phyloP scores from a whole-genome alignment of 1,139 yeast species.

The Entelexis paramagnoliae region DNA sequence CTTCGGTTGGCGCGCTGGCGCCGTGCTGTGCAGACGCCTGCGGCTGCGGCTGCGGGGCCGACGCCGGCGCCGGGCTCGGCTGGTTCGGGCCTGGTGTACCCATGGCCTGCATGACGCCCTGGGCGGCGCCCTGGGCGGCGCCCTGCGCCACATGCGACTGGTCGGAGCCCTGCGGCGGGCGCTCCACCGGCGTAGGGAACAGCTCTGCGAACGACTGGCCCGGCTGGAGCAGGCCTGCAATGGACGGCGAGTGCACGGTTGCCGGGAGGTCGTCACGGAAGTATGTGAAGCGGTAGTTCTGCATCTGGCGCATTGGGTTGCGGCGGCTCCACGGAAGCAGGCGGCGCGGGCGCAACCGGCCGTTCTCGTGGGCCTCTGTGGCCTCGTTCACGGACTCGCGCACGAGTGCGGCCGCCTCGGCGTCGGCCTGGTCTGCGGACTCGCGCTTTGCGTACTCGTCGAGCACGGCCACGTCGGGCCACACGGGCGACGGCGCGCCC shows the following conservation, averaged over 20 bases:
- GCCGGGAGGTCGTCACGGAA: constrained; percentile 82
- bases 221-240: constrained; percentile 62
- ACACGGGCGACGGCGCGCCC: constrained; percentile 32
- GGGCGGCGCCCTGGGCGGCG: constrained; percentile 17
- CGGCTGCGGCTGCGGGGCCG: too few relatives aligned
- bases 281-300: constrained; percentile 58
- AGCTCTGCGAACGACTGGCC: constrained; percentile 32
- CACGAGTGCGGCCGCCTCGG: constrained; percentile 24
- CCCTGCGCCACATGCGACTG: constrained; percentile 3
- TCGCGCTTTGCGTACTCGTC: constrained; percentile 73
- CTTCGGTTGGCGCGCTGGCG: too few relatives aligned
- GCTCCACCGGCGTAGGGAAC: constrained; percentile 22
- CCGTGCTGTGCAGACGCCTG: too few relatives aligned
- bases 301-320: constrained; percentile 17
- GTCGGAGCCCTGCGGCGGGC: neutral
- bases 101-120: constrained; percentile 11
- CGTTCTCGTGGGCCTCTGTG: constrained; percentile 56
- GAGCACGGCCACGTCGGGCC: constrained; percentile 77
- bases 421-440: constrained; percentile 34
- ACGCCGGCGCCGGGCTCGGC: neutral
- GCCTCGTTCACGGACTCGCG: constrained; percentile 54
- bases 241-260: constrained; percentile 81
- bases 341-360: constrained; percentile 65
- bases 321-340: constrained; percentile 55
- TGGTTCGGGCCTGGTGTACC: neutral